Evolutionary conservation across 2,329 filamentous ascomycete species (phyloP).

Genomic region (Colletotrichum kahawae): DNA sequence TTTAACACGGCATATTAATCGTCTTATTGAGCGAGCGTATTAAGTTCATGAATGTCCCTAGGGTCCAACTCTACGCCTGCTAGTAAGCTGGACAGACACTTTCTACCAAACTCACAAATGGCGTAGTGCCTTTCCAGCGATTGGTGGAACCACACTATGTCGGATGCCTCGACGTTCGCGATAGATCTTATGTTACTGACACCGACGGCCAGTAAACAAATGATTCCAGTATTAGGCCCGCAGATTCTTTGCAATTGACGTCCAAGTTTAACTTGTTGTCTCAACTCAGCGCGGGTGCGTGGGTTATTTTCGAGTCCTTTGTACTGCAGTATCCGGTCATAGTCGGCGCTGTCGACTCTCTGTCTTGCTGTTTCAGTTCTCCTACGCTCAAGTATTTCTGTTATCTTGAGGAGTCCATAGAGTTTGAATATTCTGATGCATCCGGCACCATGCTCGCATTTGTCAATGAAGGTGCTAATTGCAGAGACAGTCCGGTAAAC

Average conservation of each 20-base stretch:
- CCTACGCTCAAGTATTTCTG: neutral
- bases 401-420: neutral
- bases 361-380: neutral
- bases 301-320: neutral
- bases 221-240: neutral
- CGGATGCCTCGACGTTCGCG: neutral
- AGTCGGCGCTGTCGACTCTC: neutral
- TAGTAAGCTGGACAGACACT: neutral
- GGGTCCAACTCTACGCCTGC: neutral
- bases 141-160: neutral
- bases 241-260: neutral
- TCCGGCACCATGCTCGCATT: neutral
- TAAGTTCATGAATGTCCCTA: neutral
- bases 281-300: neutral
- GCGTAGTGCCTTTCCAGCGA: rapidly evolving
- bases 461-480: neutral
- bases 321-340: neutral
- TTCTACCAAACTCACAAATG: neutral
- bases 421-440: neutral
- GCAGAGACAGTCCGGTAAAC: neutral
- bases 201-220: neutral
- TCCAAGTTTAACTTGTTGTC: neutral
- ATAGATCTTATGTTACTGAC: neutral
- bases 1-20: too few species aligned
- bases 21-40: neutral